These are phyloP conservation scores for Cladophialophora exuberans DNA, from an alignment of 2,329 filamentous ascomycete genomes.

Conservation along the genomic window DNA sequence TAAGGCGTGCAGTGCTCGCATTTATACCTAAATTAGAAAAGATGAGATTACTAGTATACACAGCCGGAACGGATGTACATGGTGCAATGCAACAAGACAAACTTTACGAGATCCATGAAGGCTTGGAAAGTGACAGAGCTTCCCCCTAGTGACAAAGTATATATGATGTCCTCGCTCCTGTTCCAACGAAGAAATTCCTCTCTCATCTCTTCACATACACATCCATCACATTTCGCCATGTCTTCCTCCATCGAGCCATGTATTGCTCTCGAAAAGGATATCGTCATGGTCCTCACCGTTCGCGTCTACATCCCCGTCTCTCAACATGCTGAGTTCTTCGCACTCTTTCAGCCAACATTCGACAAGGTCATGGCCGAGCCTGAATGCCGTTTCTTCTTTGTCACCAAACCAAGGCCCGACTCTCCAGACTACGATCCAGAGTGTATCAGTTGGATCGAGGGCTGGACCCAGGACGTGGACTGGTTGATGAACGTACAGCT, in stretches of 20 bases:
- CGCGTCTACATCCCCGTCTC: conserved; percentile 35
- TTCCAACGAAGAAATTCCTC: no score
- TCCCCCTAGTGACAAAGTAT: no score
- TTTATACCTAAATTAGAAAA: no score
- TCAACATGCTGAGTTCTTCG: conserved; percentile 38
- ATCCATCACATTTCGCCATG: no score
- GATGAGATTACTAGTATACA: no score
- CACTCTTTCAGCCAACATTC: conserved; percentile 44
- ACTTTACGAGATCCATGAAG: no score
- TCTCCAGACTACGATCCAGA: conserved; percentile 39
- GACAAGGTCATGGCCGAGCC: conserved; percentile 48
- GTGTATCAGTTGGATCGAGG: conserved; percentile 46
- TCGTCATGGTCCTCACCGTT: conserved; percentile 28
- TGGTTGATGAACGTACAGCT: conserved; percentile 39
- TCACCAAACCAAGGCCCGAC: conserved; percentile 39
- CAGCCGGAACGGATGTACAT: no score
- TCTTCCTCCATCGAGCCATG: neutral
- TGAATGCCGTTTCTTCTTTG: conserved; percentile 50
- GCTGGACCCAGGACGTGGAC: conserved; percentile 43
- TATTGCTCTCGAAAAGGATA: neutral
- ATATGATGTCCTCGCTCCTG: no score
- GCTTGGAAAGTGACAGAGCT: no score
- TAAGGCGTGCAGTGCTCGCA: no score
- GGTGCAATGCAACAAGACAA: no score
- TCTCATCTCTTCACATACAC: no score